Evolutionary conservation across 1,139 yeast genomes (phyloP).

Genomic region (Magnusiomyces magnusii): DNA sequence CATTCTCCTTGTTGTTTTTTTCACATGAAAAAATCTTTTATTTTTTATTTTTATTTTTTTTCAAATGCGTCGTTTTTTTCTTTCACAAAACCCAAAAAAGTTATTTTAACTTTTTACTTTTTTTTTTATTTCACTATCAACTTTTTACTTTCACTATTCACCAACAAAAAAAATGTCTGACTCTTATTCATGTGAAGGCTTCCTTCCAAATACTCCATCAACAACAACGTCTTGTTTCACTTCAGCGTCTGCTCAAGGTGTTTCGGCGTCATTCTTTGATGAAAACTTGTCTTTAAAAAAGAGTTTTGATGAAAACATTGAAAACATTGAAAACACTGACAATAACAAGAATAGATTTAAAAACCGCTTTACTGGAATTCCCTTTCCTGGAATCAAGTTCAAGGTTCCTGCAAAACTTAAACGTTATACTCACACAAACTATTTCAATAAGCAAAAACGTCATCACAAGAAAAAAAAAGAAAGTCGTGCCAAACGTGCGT

Average conservation of each 20-base stretch:
- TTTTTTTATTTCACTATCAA: too few species aligned
- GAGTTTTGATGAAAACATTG: too few species aligned
- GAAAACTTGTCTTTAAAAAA: too few species aligned
- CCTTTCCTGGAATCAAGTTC: slow-evolving; percentile 11
- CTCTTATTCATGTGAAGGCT: too few species aligned
- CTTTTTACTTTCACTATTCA: too few species aligned
- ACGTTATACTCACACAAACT: slow-evolving; percentile 11
- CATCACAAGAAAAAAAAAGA: background rate
- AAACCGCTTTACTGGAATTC: background rate
- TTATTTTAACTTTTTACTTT: too few species aligned
- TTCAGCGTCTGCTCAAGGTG: background rate
- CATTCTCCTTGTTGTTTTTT: too few species aligned
- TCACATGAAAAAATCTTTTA: background rate
- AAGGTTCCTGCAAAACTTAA: slow-evolving; percentile 12
- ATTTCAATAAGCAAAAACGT: slow-evolving; percentile 4
- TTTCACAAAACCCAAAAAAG: too few species aligned
- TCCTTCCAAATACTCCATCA: background rate
- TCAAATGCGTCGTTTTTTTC: too few species aligned
- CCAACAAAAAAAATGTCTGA: too few species aligned
- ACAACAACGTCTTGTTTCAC: background rate
- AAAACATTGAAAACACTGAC: too few species aligned
- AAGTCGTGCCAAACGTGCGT: slow-evolving; percentile 23
- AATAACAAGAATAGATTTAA: too few species aligned
- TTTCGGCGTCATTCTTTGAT: background rate
- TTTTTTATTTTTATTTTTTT: background rate